phyloP scores from a whole-genome alignment of 106 monocot genomes.

The Acorus calamus region DNA sequence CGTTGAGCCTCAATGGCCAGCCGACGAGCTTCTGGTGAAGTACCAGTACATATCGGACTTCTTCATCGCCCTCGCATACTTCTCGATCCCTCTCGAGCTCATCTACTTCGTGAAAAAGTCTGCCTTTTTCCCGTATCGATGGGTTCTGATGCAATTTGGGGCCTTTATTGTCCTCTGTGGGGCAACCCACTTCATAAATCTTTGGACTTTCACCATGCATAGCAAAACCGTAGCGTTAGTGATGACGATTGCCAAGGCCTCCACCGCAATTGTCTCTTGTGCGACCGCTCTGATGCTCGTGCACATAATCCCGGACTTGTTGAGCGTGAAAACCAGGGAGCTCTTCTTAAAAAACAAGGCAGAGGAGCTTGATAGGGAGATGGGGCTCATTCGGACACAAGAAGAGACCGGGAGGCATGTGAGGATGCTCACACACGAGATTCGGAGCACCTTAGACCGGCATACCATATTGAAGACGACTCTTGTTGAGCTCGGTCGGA shows the following conservation, averaged over 20 bases:
- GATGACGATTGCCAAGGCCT: conserved; percentile 75
- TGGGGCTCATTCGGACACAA: conserved; percentile 80
- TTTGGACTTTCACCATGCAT: conserved; percentile 73
- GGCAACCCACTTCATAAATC: conserved; percentile 82
- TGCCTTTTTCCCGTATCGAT: conserved; percentile 81
- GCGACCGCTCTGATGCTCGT: conserved; percentile 85
- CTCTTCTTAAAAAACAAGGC: conserved; percentile 77
- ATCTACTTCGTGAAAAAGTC: conserved; percentile 91
- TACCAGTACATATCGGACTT: conserved; percentile 97
- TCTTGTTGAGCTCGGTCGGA: conserved; percentile 71
- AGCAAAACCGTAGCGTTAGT: conserved; percentile 59
- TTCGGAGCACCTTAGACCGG: conserved; percentile 82
- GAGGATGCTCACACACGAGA: conserved; percentile 89
- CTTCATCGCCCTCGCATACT: conserved; percentile 86
- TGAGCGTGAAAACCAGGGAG: conserved; percentile 81
- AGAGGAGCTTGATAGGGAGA: conserved; percentile 67
- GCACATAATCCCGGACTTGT: conserved; percentile 82
- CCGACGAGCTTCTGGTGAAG: conserved; percentile 68
- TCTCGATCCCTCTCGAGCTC: conserved; percentile 92
- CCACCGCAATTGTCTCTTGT: conserved; percentile 75
- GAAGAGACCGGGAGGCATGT: conserved; percentile 90
- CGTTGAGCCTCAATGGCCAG: conserved; percentile 64
- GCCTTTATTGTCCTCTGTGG: conserved; percentile 95
- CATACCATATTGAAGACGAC: conserved; percentile 87
- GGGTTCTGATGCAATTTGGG: conserved; percentile 88